These are phyloP conservation scores for Scenedesmus sp. DNA, from an alignment of 163 green algal genomes.

Conservation along the genomic window DNA sequence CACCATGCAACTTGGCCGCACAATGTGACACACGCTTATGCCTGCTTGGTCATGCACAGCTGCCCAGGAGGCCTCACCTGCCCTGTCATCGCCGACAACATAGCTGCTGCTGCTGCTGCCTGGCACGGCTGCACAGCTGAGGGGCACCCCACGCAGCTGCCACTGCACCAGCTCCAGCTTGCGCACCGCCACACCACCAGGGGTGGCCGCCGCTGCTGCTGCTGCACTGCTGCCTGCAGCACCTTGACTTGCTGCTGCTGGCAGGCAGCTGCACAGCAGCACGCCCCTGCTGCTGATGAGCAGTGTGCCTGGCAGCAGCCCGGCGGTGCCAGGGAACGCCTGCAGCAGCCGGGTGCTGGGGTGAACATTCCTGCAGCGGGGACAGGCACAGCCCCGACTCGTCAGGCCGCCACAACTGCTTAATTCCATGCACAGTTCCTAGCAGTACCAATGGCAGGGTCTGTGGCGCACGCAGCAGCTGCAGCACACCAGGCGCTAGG, in stretches of 20 bases:
- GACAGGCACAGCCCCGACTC: no score
- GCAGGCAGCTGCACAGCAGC: constrained; percentile 17
- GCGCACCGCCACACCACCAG: not conserved
- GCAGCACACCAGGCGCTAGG: no score
- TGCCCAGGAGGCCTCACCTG: not conserved
- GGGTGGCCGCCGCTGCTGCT: not conserved
- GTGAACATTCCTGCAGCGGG: constrained; percentile 47
- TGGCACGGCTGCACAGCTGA: constrained; percentile 31
- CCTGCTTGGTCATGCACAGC: not conserved
- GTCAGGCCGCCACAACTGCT: no score
- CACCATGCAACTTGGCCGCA: not conserved
- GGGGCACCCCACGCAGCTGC: constrained; percentile 17
- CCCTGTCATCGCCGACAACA: constrained; percentile 26
- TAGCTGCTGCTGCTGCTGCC: not conserved
- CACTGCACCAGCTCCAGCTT: constrained; percentile 39
- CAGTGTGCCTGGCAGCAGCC: not conserved
- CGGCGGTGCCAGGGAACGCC: not conserved
- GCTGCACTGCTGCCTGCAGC: constrained; percentile 25
- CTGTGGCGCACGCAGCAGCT: no score
- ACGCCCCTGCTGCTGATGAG: constrained; percentile 38
- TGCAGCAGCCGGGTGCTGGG: constrained; percentile 45
- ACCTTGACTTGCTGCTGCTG: not conserved
- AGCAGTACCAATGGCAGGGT: no score
- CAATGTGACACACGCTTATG: not conserved
- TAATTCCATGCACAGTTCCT: not conserved